Percentiles rank a stretch among this genome's conserved stretches.
These are phyloP conservation scores for Smallanthus sonchifolius DNA, from an alignment of 129 eudicot genomes.

Conservation along the genomic window DNA sequence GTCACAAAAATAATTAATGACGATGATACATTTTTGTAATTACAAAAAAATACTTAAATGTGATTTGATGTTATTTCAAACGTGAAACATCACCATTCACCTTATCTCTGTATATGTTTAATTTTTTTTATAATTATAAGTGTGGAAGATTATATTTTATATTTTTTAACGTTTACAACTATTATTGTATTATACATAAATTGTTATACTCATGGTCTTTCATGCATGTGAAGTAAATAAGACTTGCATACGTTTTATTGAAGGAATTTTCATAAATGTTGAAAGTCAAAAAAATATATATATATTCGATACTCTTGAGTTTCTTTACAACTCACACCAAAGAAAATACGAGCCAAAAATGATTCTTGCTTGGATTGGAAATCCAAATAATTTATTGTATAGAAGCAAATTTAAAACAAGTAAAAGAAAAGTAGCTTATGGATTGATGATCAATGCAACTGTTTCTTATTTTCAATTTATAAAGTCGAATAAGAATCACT, in stretches of 20 bases:
- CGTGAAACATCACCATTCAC: too few relatives aligned
- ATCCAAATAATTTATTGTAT: not conserved
- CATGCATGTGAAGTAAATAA: not conserved
- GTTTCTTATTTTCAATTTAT: not conserved
- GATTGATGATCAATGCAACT: not conserved
- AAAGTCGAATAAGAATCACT: conserved; percentile 3
- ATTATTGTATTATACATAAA: too few relatives aligned
- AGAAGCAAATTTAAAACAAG: not conserved
- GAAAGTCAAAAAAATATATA: not conserved
- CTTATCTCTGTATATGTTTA: too few relatives aligned
- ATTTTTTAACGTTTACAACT: too few relatives aligned
- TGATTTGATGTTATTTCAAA: too few relatives aligned
- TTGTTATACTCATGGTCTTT: not conserved
- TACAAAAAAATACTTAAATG: too few relatives aligned
- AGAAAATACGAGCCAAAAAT: not conserved
- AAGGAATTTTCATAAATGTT: not conserved
- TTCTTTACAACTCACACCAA: conserved; percentile 13
- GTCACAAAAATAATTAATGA: too few relatives aligned
- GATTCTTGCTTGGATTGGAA: conserved; percentile 10
- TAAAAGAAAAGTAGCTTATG: not conserved
- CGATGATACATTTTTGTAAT: too few relatives aligned
- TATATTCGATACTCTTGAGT: not conserved
- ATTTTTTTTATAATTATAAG: too few relatives aligned
- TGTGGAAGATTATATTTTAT: too few relatives aligned
- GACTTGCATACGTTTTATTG: not conserved